Evolutionary conservation across 306 rosid species (phyloP).

Genomic region (Lathyrus aphaca): DNA sequence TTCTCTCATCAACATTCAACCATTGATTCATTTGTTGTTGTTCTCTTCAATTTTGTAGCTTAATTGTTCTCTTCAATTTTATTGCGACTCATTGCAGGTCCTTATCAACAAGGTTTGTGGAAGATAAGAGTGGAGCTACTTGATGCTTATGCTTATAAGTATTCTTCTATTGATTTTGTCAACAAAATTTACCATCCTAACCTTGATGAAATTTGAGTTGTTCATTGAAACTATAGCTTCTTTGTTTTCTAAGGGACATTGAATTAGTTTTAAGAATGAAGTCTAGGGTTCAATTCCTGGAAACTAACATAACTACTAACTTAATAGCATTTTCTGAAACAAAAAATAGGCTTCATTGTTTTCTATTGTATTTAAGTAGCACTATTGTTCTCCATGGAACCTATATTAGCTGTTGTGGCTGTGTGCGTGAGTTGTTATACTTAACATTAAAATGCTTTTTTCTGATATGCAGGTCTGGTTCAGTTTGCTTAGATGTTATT

Average conservation of each 20-base stretch:
- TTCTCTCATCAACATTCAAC: no score
- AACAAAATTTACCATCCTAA: conserved; percentile 42
- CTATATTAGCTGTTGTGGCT: conserved; percentile 9
- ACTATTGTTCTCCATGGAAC: conserved; percentile 7
- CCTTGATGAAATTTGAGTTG: conserved; percentile 86
- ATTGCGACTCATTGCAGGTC: conserved; percentile 58
- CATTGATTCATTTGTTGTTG: no score
- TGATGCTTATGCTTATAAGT: conserved; percentile 84
- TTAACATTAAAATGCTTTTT: conserved; percentile 34
- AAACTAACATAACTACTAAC: not conserved
- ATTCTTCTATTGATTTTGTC: conserved; percentile 82
- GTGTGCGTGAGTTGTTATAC: conserved; percentile 10
- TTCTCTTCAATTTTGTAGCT: no score
- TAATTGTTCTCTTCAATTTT: not conserved
- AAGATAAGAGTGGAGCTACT: conserved; percentile 85
- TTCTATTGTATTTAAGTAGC: conserved; percentile 25
- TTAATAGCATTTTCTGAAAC: not conserved
- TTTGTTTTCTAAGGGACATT: conserved; percentile 8
- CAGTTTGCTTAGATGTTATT: conserved; percentile 92
- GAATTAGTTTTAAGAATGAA: not conserved
- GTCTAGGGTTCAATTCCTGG: not conserved
- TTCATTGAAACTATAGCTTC: not conserved
- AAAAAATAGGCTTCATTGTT: not conserved
- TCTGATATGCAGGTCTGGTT: conserved; percentile 73
- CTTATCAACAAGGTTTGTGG: conserved; percentile 81